A percentile compares a stretch with the other conserved stretches of the same genome.
Evolutionary conservation across 73 alveolate species (phyloP).

Genomic region (Paramecium caudatum): DNA sequence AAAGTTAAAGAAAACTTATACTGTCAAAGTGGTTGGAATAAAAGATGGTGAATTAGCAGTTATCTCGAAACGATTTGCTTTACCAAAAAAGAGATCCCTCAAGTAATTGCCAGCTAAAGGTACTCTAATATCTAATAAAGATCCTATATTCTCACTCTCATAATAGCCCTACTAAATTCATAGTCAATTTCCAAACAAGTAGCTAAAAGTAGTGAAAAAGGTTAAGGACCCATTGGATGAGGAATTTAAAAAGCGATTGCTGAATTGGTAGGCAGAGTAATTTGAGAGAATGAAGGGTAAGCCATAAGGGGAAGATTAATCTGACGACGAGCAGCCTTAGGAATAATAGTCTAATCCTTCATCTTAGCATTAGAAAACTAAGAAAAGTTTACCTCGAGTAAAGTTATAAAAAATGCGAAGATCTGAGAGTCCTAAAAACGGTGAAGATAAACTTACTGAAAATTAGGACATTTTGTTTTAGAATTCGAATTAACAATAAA

Average conservation of each 20-base stretch:
- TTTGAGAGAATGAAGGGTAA: constrained; percentile 62
- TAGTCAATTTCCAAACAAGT: constrained; percentile 29
- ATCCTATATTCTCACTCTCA: constrained; percentile 13
- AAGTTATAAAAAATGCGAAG: not conserved
- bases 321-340: not conserved
- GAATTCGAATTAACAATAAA: not conserved
- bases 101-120: constrained; percentile 11
- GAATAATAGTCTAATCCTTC: not conserved
- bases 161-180: constrained; percentile 51
- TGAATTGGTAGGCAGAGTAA: constrained; percentile 63
- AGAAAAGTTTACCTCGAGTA: constrained; percentile 34
- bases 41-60: constrained; percentile 61
- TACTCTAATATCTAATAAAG: not conserved
- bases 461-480: not conserved
- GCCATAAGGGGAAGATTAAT: not conserved
- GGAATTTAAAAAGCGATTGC: constrained; percentile 44
- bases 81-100: constrained; percentile 26
- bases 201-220: constrained; percentile 10
- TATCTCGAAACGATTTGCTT: constrained; percentile 38
- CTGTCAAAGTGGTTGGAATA: constrained; percentile 57
- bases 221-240: constrained; percentile 62
- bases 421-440: constrained; percentile 50
- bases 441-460: constrained; percentile 4
- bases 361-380: not conserved
- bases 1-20: constrained; percentile 47